Evolutionary conservation across 2,329 filamentous ascomycete species (phyloP).

Genomic region (Trichophyton equinum): DNA sequence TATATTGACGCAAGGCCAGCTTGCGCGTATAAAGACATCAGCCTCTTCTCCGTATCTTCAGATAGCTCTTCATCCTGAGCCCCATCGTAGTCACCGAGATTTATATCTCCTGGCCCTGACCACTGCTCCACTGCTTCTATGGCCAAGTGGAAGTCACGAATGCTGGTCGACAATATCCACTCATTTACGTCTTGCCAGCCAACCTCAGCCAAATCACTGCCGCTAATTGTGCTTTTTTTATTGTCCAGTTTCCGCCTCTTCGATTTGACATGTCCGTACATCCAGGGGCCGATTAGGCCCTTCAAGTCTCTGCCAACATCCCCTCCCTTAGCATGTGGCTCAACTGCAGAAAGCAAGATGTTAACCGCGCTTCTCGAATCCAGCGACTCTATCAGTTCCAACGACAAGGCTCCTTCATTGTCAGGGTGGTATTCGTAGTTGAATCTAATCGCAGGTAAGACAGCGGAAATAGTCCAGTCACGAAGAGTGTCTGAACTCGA

Average conservation of each 20-base stretch:
- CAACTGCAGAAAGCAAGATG: constrained; percentile 38
- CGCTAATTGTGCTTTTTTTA: constrained; percentile 19
- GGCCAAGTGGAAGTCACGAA: constrained; percentile 38
- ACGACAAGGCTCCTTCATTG: constrained; percentile 31
- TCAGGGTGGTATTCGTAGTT: constrained; percentile 51
- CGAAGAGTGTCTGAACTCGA: constrained; percentile 39
- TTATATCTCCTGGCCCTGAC: constrained; percentile 48
- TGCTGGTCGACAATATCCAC: constrained; percentile 45
- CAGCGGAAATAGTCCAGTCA: constrained; percentile 48
- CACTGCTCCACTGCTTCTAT: constrained; percentile 43
- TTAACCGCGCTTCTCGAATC: constrained; percentile 42
- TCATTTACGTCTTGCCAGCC: constrained; percentile 46
- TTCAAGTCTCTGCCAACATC: constrained; percentile 43
- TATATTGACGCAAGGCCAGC: constrained; percentile 49
- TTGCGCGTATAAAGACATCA: constrained; percentile 39
- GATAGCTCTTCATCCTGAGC: constrained; percentile 24
- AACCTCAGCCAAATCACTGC: constrained; percentile 36
- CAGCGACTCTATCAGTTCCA: constrained; percentile 42
- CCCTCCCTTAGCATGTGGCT: constrained; percentile 23
- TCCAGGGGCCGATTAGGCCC: constrained; percentile 50
- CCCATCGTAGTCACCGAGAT: constrained; percentile 43
- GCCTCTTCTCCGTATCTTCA: not conserved
- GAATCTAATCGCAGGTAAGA: constrained; percentile 46
- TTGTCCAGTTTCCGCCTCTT: constrained; percentile 40
- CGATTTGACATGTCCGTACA: constrained; percentile 43